A percentile compares a stretch with the other conserved stretches of the same genome.
Evolutionary conservation across 805 yeast genomes (phyloP).

Genomic region (Starmerella khaoyaiensis): DNA sequence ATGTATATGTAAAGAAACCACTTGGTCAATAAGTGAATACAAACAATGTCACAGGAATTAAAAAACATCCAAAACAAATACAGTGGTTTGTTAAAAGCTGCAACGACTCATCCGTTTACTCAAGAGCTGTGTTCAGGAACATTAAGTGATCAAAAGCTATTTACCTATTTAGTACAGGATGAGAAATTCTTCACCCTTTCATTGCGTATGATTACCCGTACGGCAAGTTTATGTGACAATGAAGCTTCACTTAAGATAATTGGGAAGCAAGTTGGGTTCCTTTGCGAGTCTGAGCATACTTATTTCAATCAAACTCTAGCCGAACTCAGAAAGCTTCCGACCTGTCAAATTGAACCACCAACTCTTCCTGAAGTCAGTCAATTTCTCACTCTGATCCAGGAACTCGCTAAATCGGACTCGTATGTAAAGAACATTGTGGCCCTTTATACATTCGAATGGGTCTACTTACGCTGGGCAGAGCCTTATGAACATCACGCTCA

Average conservation of each 20-base stretch:
- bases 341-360: not conserved
- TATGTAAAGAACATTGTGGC: constrained; percentile 10
- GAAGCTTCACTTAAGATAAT: constrained; percentile 2
- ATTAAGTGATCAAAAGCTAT: constrained; percentile 6
- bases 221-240: constrained; percentile 11
- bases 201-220: constrained; percentile 7
- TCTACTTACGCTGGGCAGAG: constrained; percentile 17
- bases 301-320: constrained; percentile 11
- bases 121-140: constrained; percentile 13
- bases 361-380: constrained; percentile 4
- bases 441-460: constrained; percentile 13
- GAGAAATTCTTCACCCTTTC: constrained; percentile 9
- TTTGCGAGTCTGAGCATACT: constrained; percentile 9
- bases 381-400: constrained; percentile 3
- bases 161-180: constrained; percentile 13
- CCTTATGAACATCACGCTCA: not conserved
- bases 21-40: not conserved
- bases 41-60: constrained; percentile 1
- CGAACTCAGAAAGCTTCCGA: constrained; percentile 1
- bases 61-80: not conserved
- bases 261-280: constrained; percentile 13
- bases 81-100: not conserved
- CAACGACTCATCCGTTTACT: constrained; percentile 8
- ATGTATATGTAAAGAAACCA: not conserved
- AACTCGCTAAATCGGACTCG: not conserved